Conservation (phyloP, 2,329 filamentous ascomycete genomes). For the Fusarium nelsonii region DNA sequence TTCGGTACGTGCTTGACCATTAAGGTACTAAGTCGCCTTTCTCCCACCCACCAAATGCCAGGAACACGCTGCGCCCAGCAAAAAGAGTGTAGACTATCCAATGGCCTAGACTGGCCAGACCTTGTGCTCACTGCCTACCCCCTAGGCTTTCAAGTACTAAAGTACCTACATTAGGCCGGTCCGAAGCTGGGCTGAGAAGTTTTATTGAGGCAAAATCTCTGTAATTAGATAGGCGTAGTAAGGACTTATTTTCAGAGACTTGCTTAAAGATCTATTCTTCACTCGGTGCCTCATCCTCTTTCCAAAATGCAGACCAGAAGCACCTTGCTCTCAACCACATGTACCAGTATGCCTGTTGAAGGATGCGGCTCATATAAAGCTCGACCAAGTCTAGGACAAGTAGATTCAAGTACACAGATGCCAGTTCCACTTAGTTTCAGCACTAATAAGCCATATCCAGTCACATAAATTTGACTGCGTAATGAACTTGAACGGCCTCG, state of each 20-base stretch:
- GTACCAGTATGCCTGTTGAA: neutral
- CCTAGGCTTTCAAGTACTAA: too few species aligned
- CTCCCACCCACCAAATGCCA: conserved; percentile 14
- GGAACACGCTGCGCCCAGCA: conserved; percentile 13
- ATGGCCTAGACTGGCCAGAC: conserved; percentile 19
- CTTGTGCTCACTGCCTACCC: conserved; percentile 13
- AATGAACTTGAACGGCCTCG: conserved; percentile 38
- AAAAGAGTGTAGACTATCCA: conserved; percentile 10
- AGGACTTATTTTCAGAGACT: neutral
- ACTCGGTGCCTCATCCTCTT: neutral
- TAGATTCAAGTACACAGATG: conserved; percentile 35
- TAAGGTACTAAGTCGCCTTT: conserved; percentile 25
- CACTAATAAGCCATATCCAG: conserved; percentile 27
- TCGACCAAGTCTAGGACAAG: conserved; percentile 27
- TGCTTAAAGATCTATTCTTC: neutral
- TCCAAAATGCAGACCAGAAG: neutral
- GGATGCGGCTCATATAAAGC: conserved; percentile 34
- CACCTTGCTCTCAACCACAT: neutral
- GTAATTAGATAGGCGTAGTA: neutral
- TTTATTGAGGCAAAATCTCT: neutral
- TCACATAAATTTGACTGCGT: conserved; percentile 35
- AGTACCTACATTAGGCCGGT: conserved; percentile 13
- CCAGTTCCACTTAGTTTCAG: conserved; percentile 30
- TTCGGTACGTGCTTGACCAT: conserved; percentile 15
- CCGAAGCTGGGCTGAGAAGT: conserved; percentile 18